phyloP scores from a whole-genome alignment of 2,329 filamentous ascomycete species.

The Rutstroemia sp. region DNA sequence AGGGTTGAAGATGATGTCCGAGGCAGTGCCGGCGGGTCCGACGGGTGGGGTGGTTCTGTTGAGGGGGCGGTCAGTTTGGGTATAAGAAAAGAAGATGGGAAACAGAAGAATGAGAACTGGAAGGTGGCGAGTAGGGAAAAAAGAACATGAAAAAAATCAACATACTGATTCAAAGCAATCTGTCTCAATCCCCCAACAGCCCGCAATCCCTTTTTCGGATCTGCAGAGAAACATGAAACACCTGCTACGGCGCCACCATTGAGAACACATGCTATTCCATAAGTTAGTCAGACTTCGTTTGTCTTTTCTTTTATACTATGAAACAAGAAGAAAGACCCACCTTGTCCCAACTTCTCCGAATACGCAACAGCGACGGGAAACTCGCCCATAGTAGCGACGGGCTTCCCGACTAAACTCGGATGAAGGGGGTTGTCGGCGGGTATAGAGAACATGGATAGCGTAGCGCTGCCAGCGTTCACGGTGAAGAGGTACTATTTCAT shows the following conservation, averaged over 20 bases:
- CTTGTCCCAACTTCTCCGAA: slow-evolving; percentile 31
- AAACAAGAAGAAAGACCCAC: too few relatives aligned
- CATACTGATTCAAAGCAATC: slow-evolving; percentile 35
- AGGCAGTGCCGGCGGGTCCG: slow-evolving; percentile 50
- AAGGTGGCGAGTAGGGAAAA: not conserved
- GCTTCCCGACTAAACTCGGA: slow-evolving; percentile 37
- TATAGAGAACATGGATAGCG: slow-evolving; percentile 42
- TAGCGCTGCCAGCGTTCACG: slow-evolving; percentile 47
- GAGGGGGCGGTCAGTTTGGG: not conserved
- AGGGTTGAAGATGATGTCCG: slow-evolving; percentile 50
- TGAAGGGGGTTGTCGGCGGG: slow-evolving; percentile 34
- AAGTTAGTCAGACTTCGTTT: not conserved
- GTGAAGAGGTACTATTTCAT: slow-evolving; percentile 42
- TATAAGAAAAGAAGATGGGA: not conserved
- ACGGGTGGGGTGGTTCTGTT: slow-evolving; percentile 46
- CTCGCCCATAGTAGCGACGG: slow-evolving; percentile 38
- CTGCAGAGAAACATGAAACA: slow-evolving; percentile 37
- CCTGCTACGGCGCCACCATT: slow-evolving; percentile 37
- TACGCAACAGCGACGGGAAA: slow-evolving; percentile 46
- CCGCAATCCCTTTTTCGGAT: slow-evolving; percentile 31
- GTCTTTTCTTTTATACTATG: slow-evolving; percentile 16
- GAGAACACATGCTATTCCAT: slow-evolving; percentile 36
- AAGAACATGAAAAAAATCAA: not conserved
- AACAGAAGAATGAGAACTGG: not conserved
- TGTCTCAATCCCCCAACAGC: slow-evolving; percentile 37